A percentile compares a stretch with the other conserved stretches of the same genome.
Conservation (phyloP, 1,284 basidiomycete species). For the Rhodotorula sp. region DNA sequence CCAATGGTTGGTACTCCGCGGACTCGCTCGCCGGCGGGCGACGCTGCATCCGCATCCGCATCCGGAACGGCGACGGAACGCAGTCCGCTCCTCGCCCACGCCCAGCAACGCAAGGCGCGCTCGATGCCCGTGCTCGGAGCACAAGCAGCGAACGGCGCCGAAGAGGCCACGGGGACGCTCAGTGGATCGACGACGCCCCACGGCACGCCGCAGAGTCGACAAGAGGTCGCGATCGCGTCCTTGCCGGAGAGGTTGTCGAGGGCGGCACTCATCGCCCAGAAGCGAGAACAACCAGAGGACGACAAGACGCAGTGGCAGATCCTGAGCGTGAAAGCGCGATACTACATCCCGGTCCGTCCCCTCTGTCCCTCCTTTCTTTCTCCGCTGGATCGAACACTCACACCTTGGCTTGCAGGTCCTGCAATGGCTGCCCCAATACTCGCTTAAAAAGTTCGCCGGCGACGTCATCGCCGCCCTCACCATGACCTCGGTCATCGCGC, state of each 20-base stretch:
- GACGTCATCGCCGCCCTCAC: conserved; percentile 82
- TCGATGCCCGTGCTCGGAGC: not conserved
- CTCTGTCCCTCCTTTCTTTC: not conserved
- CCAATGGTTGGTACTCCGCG: not conserved
- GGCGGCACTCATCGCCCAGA: conserved; percentile 14
- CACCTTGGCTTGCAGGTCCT: conserved; percentile 17
- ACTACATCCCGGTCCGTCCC: conserved; percentile 41
- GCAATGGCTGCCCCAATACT: conserved; percentile 80
- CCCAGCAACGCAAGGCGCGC: conserved; percentile 4
- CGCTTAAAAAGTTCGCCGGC: conserved; percentile 70
- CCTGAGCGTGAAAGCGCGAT: conserved; percentile 22
- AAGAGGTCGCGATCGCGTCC: conserved; percentile 23
- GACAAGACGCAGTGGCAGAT: conserved; percentile 19
- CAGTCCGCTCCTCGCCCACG: not conserved
- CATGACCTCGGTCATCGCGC: conserved; percentile 80
- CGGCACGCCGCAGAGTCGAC: conserved; percentile 5
- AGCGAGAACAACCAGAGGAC: conserved; percentile 13
- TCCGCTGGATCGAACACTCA: not conserved
- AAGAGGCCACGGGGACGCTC: no score
- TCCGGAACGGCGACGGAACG: not conserved
- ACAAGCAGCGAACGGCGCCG: no score
- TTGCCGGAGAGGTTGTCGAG: conserved; percentile 26
- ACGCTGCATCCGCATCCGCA: not conserved
- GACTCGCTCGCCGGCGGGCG: not conserved
- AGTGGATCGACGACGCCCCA: not conserved